phyloP scores from a whole-genome alignment of 306 rosid genomes.

The Sindora glabra region DNA sequence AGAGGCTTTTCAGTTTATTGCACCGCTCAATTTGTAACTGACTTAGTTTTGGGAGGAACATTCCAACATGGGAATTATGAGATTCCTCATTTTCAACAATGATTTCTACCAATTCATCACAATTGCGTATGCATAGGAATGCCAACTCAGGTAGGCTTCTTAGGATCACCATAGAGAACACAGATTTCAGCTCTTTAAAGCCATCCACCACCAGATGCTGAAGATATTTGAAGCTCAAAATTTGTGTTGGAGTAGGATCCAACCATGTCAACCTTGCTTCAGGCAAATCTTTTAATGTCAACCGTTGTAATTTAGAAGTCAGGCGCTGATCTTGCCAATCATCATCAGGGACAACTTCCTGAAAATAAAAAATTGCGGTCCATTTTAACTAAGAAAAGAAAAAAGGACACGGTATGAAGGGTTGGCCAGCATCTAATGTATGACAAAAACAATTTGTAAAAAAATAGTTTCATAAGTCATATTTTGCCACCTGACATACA shows the following conservation, averaged over 20 bases:
- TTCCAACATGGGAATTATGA: background rate
- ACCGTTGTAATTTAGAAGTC: too few species aligned
- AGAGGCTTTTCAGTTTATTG: background rate
- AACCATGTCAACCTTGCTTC: too few species aligned
- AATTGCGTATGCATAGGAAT: background rate
- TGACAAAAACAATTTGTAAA: too few species aligned
- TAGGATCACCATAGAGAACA: background rate
- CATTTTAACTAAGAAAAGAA: too few species aligned
- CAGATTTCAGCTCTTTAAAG: background rate
- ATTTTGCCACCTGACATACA: too few species aligned
- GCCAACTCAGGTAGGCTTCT: background rate
- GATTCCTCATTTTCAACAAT: background rate
- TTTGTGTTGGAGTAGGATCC: background rate
- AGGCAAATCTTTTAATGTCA: too few species aligned
- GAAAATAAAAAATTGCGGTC: too few species aligned
- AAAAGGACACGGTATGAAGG: too few species aligned
- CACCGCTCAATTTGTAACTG: background rate
- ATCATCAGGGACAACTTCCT: too few species aligned
- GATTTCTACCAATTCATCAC: background rate
- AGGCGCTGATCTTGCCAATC: too few species aligned
- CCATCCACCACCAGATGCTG: accelerated
- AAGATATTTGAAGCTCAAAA: background rate
- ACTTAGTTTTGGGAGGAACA: background rate
- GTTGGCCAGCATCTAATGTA: too few species aligned
- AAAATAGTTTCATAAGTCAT: too few species aligned